Percentiles rank a stretch among this genome's conserved stretches.
phyloP scores from a whole-genome alignment of 495 filamentous ascomycete genomes.

The Cercophora sp. region DNA sequence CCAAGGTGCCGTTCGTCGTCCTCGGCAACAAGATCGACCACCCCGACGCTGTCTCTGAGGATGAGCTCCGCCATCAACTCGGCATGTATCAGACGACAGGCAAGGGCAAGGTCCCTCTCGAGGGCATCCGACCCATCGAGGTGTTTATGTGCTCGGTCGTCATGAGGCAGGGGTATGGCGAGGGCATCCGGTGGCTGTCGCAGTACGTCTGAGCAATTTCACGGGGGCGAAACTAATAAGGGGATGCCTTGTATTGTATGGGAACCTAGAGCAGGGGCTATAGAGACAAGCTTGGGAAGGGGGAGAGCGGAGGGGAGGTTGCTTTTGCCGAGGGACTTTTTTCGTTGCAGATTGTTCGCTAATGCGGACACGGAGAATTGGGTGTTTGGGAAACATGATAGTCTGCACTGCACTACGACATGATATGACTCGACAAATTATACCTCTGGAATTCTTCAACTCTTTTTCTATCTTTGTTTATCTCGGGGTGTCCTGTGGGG shows the following conservation, averaged over 20 bases:
- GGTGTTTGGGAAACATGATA: conserved; percentile 19
- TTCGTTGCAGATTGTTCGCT: conserved; percentile 11
- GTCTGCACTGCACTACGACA: conserved; percentile 29
- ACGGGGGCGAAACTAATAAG: no score
- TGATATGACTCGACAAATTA: conserved; percentile 28
- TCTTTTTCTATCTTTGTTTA: neutral
- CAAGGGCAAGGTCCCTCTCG: conserved; percentile 93
- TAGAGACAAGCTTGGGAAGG: neutral
- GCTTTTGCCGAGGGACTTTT: conserved; percentile 10
- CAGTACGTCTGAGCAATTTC: conserved; percentile 77
- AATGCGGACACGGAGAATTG: conserved; percentile 5
- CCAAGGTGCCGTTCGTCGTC: conserved; percentile 90
- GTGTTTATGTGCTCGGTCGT: conserved; percentile 99
- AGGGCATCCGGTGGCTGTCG: conserved; percentile 75
- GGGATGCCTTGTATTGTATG: conserved; percentile 6
- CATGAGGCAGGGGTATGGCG: conserved; percentile 89
- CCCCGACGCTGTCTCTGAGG: conserved; percentile 89
- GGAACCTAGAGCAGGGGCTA: neutral
- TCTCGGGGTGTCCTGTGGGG: no score
- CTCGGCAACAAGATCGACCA: conserved; percentile 99
- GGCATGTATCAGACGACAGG: conserved; percentile 96
- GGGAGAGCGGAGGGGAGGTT: conserved; percentile 3
- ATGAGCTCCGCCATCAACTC: conserved; percentile 83
- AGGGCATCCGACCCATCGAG: conserved; percentile 93
- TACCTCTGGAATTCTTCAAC: conserved; percentile 16